Base-by-base conservation (phyloP, 768 basidiomycete species). In the Boletellus ananas region DNA sequence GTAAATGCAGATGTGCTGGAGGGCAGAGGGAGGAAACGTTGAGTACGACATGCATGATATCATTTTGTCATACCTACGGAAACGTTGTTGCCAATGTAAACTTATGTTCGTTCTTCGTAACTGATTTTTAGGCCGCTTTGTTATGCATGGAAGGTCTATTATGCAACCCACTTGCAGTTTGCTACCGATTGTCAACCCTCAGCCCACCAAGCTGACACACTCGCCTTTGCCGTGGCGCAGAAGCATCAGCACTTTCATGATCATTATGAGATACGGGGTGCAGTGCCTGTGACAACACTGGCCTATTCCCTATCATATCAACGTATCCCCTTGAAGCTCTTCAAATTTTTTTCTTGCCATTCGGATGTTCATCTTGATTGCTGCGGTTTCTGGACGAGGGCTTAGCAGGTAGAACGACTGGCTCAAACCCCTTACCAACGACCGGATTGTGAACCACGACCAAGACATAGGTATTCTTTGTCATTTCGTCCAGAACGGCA, bases 391-490 rank as follows among this genome's bases (percentile, higher is more conserved):
- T 95, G 70, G 14, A 50, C 36, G 16, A 36, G 10, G n/a, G 10
- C 29, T 50, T 20, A 44, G 41, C 18, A 40, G 25, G 45, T 7
- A 44, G 4, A 35, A 40, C 29, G 44, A 43, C 45, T 18, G 20
- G n/a, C 18, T 35, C 44, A 6, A 29, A 36, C 27, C 14, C 67
- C 78, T 54, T 54, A 92, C 92, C 91, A 64, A 94, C 85, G 68
- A 85, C 83, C 0, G 91, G 90, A 63, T 95, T 85, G 56, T 93
- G 89, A 10, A 90, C 86, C 35, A 98, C 81, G 47, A 96, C 79
- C 62, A 98, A 74, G 43, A 97, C 84, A 60, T 93, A 98, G 1
- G 94, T 95, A 66, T 96, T 96, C 60, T 79, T 78, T 21, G 95
- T 96, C 76, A 97, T 80, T 59, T 91, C 87, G 58, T 96, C 94